Base-by-base conservation (phyloP, 2,329 filamentous ascomycete genomes). In the Colletotrichum tofieldiae region DNA sequence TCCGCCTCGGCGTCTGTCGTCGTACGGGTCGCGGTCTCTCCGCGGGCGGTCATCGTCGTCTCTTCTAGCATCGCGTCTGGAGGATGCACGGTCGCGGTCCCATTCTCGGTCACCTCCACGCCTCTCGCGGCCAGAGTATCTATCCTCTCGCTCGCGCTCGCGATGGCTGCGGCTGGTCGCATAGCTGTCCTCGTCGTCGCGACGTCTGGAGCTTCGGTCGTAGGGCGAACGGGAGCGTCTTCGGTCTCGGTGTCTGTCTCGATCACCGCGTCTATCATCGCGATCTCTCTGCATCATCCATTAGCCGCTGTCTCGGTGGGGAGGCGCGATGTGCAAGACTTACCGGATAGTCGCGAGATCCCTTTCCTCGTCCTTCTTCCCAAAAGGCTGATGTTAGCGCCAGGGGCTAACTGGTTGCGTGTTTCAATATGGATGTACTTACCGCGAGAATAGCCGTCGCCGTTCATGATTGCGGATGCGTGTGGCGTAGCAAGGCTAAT, bases 141-240 rank as follows among this genome's bases (percentile, higher is more conserved):
- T 90, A 77, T 98, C 96, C 83, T 98, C 96, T 74, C 96, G 93
- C 85, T 98, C 96, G 74, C 96, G 89, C 81, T 97, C 96, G 80
- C 96, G 91, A 82, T 98, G 97, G 84, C 93, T 95, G 77, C 96
- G 93, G 83, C 95, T 98, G 7, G 94, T 95, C 26, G 95, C 97
- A 84, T 98, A 98, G 68, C 93, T 92, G 83, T 98, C 95, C 71
- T 90, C 89, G 81, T 89, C 90, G 63, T 96, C 93, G 77, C 93
- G 93, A 77, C 94, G 91, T 70, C 92, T 89, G 76, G 90, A 86
- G 78, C 90, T 78, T 72, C 84, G 88, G 79, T 94, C 91, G 77
- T 93, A 92, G 70, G 95, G 95, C 23, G 96, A 98, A 80, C 96
- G 92, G 73, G 95, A 98, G 75, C 96, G 93, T 83, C 95, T 89